phyloP scores from a whole-genome alignment of 129 eudicot species.

The Tagetes patula region DNA sequence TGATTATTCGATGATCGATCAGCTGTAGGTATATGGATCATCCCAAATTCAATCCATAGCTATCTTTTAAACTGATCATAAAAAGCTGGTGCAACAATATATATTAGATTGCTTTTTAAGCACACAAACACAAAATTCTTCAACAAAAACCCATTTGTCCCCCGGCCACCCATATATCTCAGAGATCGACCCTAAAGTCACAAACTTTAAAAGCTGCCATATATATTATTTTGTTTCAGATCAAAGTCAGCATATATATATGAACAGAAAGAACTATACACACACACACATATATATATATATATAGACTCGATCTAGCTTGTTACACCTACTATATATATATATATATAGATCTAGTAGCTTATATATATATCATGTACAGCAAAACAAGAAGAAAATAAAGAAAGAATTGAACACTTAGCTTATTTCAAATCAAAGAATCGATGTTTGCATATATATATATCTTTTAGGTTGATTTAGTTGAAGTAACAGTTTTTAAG shows the following conservation, averaged over 20 bases:
- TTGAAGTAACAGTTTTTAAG: conserved; percentile 1
- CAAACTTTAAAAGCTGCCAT: conserved; percentile 7
- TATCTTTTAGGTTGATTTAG: conserved; percentile 19
- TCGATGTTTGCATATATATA: conserved; percentile 6
- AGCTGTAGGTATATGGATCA: conserved; percentile 14
- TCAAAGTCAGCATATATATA: conserved; percentile 19
- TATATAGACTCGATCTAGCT: neutral
- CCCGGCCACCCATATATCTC: conserved; percentile 1
- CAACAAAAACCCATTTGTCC: conserved; percentile 24
- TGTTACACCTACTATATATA: neutral
- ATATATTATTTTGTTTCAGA: neutral
- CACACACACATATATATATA: neutral
- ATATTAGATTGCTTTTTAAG: conserved; percentile 17
- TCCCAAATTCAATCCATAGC: conserved; percentile 3
- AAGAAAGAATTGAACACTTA: conserved; percentile 12
- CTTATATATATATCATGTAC: conserved; percentile 3
- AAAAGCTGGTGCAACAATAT: conserved; percentile 32
- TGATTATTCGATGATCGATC: conserved; percentile 7
- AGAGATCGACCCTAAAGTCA: conserved; percentile 10
- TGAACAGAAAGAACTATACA: conserved; percentile 18
- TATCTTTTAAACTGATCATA: neutral
- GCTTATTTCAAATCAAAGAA: conserved; percentile 16
- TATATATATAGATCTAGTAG: conserved; percentile 16
- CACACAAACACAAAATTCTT: conserved; percentile 13
- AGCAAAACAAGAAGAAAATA: conserved; percentile 27